Evolutionary conservation across 805 yeast species (phyloP), one percentile per base, ranked within the genome.

Genomic region (Kodamaea kaohsiungensis): DNA sequence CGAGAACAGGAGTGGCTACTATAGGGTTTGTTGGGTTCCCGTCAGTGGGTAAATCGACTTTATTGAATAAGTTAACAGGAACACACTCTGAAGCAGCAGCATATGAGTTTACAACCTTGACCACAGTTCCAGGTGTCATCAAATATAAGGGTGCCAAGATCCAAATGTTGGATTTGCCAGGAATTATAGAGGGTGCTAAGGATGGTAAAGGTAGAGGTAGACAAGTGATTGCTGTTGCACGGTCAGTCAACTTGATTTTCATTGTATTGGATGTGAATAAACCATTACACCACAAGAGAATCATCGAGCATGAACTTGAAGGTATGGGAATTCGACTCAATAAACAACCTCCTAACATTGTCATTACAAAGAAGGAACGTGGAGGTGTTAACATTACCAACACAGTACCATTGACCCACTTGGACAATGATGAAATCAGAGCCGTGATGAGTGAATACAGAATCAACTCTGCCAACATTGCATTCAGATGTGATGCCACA

Each of bases 11-110:
- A 73, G 97, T 90, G 12, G 98, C 97, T 2, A 85, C 96, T 7
- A 96, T 95, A 51, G 99, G 99, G 8, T 95, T 92, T 68, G 97
- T 95, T 45, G 99, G 99, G 2, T 95, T 95, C 69, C 99, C 99
- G 1, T 92, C 98, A 0, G 99, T 95, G 2, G 95, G 95, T 33
- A 89, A 89, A 65, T 85, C 90, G 7, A 95, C 99, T 0, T 74
- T 95, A 55, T 80, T 95, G 61, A 85, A 90, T 27, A 88, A 90
- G 70, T 76, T 95, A 49, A 95, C 99, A 0, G 98, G 99, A 59
- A 92, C 97, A 2, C 96, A 91, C 67, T 88, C 97, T 0, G 99
- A 93, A 72, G 97, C 88, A n/a, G 98, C 98, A 9, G 98, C 91
- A 5, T 93, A 93, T 68, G 99, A 95, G 73, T 95, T 95, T 78